A percentile compares a stretch with the other conserved stretches of the same genome.
Conservation (phyloP, 2,329 filamentous ascomycete species). For the Colletotrichum melonis region DNA sequence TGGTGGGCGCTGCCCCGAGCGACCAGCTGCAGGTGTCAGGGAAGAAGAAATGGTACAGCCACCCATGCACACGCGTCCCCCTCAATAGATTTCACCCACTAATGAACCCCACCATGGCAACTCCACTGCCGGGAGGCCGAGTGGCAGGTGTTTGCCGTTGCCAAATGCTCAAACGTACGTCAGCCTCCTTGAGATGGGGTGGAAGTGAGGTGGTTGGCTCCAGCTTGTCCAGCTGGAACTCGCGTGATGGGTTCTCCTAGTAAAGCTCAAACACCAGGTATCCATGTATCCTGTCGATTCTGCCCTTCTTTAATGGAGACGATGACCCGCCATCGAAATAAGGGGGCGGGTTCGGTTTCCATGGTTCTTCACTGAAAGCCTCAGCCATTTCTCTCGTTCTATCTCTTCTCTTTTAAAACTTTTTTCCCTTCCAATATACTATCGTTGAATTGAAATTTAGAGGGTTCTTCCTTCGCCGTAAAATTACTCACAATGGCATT, state of each 20-base stretch:
- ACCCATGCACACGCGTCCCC: slow-evolving; percentile 25
- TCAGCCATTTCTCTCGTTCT: slow-evolving; percentile 6
- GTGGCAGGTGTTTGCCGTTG: slow-evolving; percentile 10
- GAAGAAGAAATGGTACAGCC: slow-evolving; percentile 10
- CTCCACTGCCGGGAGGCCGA: slow-evolving; percentile 13
- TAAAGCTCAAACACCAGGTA: slow-evolving; percentile 28
- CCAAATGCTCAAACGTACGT: slow-evolving; percentile 32
- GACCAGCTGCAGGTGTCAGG: not conserved
- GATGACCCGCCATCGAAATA: slow-evolving; percentile 23
- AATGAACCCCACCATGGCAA: not conserved
- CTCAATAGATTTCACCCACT: not conserved
- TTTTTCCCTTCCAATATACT: not conserved
- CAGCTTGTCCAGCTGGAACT: not conserved
- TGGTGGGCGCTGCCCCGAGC: slow-evolving; percentile 11
- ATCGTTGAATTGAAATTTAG: slow-evolving; percentile 1
- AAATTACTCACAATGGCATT: slow-evolving; percentile 22
- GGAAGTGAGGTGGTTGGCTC: not conserved
- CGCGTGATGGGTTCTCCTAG: slow-evolving; percentile 4
- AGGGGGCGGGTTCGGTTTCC: slow-evolving; percentile 23
- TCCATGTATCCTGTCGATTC: slow-evolving; percentile 11
- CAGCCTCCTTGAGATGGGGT: slow-evolving; percentile 26
- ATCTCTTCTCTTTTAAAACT: not conserved
- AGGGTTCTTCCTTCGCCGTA: slow-evolving; percentile 8
- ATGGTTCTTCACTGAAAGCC: not conserved
- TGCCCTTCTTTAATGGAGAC: slow-evolving; percentile 28